Base-by-base conservation (phyloP, 805 yeast genomes). In the Candida jianshihensis region DNA sequence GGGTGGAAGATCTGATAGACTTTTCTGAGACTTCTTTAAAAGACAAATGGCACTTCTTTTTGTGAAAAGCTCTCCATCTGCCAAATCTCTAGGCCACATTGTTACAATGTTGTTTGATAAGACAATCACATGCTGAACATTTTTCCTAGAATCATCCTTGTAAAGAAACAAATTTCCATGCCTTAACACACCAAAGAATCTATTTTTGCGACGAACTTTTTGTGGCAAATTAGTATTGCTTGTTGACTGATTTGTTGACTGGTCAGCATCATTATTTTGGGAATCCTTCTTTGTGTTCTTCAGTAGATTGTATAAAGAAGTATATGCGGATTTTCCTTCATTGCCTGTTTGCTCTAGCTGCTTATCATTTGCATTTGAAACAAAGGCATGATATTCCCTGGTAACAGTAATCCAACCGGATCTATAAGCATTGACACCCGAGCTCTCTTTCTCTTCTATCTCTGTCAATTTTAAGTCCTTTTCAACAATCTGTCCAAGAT, bases 141-240 rank as follows among this genome's bases (percentile, higher is more conserved):
- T 77, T 51, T 67, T 70, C 53, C 75, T 68, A 33, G 66, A 63
- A 41, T 80, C 82, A 51, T 83, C 86, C 41, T 75, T 75, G 60
- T 85, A 90, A n/a, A 92, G 63, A 52, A 89, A 86, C 37, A 92
- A 60, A 52, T 88, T 88, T 0, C 96, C 95, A 51, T 89, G 96
- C 49, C 84, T 81, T 35, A 88, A 63, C 0, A 84, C 77, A 2
- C 81, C 89, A 54, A 61, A 83, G 51, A 68, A 83, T 29, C 77
- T 62, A 51, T 80, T 84, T 49, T 75, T 78, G 46, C 65, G 69
- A 41, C 71, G 59, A 9, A 60, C 57, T 5, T 59, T 44, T 39
- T 62, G 68, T 37, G 64, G 51, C 37, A 57, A 57, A 7, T 33
- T 35, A 22, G 39, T 18, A 14, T 39, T 39, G 16, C n/a, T n/a